Evolutionary conservation across 140 eudicot species (phyloP).

Genomic region (Eryngium alpinum): DNA sequence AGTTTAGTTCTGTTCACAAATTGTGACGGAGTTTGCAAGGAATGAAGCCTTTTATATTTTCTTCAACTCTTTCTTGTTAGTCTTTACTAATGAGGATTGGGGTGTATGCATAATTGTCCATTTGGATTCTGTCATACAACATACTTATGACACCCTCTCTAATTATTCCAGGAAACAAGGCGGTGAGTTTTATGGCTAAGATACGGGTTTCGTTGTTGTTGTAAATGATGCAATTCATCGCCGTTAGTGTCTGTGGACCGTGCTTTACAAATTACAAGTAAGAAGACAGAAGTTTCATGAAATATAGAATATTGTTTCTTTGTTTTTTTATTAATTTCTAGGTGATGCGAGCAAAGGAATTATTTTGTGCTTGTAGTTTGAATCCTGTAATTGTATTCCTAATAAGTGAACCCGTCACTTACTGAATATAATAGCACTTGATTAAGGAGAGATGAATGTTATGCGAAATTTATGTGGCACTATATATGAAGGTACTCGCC

Average conservation of each 20-base stretch:
- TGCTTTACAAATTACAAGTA: conserved; percentile 43
- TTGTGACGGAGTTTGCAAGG: background rate
- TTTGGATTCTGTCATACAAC: background rate
- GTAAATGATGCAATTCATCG: conserved; percentile 49
- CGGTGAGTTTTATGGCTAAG: conserved; percentile 50
- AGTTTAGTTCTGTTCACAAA: background rate
- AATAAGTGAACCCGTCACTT: background rate
- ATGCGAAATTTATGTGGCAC: background rate
- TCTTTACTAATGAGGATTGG: background rate
- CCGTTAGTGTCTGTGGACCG: conserved; percentile 50
- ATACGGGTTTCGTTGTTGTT: conserved; percentile 47
- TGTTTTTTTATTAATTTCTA: background rate
- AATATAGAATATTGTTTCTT: background rate
- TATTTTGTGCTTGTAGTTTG: background rate
- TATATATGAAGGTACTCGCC: background rate
- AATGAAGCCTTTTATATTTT: background rate
- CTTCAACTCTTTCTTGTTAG: background rate
- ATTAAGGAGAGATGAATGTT: background rate
- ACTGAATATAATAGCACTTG: background rate
- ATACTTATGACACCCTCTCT: background rate
- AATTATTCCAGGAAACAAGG: conserved; percentile 44
- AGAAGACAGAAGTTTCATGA: no score
- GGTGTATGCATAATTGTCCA: background rate
- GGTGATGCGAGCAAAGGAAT: background rate
- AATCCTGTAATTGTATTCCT: background rate